A percentile compares a stretch with the other conserved stretches of the same genome.
Evolutionary conservation across 495 filamentous ascomycete species (phyloP).

Genomic region (Lindgomyces ingoldianus): DNA sequence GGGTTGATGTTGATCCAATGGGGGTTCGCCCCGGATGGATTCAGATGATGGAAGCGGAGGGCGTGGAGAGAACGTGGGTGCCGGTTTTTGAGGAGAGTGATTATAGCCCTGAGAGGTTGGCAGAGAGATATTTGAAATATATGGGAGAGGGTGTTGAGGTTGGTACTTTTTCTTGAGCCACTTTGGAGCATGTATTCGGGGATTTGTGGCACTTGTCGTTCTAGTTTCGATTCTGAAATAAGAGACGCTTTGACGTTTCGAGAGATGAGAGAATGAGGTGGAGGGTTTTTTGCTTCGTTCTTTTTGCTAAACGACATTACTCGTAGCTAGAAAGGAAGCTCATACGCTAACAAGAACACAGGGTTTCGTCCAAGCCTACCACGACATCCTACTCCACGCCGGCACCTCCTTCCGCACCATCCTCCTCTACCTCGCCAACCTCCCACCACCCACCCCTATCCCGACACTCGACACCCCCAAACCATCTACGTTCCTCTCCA

Average conservation of each 20-base stretch:
- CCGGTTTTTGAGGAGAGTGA: conserved; percentile 47
- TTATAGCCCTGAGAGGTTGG: conserved; percentile 46
- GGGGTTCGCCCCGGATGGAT: conserved; percentile 32
- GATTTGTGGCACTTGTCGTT: neutral
- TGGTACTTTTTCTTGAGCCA: neutral
- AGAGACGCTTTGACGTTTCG: neutral
- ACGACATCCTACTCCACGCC: conserved; percentile 42
- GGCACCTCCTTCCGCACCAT: conserved; percentile 38
- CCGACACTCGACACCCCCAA: no score
- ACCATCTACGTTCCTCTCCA: neutral
- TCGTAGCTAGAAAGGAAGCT: no score
- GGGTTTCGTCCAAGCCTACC: conserved; percentile 46
- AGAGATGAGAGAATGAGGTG: no score
- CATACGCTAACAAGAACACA: neutral
- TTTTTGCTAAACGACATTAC: neutral
- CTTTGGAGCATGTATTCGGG: neutral
- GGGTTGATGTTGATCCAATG: conserved; percentile 21
- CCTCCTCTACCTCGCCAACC: conserved; percentile 36
- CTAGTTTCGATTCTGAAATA: neutral
- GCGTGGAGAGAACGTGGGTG: conserved; percentile 38
- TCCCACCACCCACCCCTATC: conserved; percentile 2
- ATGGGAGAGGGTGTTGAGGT: conserved; percentile 37
- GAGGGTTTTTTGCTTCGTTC: neutral
- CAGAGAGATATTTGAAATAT: conserved; percentile 45
- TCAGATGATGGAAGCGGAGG: conserved; percentile 19